phyloP scores from a whole-genome alignment of 306 rosid genomes.

The Alnus rubra region DNA sequence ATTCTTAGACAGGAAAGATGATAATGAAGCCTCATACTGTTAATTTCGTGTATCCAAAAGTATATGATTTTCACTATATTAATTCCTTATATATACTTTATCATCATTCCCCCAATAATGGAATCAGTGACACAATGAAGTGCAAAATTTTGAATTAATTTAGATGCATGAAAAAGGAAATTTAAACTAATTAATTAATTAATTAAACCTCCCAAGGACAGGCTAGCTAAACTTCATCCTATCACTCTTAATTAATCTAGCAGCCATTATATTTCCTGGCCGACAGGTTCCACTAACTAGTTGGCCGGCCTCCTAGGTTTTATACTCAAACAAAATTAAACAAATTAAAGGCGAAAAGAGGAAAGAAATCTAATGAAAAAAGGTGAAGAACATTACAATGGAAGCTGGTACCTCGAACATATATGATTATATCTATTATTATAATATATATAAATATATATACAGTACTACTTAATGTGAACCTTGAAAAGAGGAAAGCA shows the following conservation, averaged over 20 bases:
- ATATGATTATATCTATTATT: neutral
- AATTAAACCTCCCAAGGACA: neutral
- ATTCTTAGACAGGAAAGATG: neutral
- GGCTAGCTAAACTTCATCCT: neutral
- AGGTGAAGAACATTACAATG: constrained; percentile 10
- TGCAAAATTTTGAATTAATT: neutral
- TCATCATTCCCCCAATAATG: neutral
- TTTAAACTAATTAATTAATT: too few relatives aligned
- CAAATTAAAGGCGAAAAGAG: neutral
- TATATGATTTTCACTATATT: neutral
- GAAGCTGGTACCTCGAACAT: constrained; percentile 22
- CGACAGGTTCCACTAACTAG: neutral
- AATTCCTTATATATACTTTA: neutral
- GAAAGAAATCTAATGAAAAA: constrained; percentile 11
- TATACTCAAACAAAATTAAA: neutral
- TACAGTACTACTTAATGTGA: constrained; percentile 21
- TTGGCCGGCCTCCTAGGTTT: neutral
- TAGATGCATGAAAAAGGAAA: neutral
- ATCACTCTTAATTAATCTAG: neutral
- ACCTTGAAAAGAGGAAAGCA: constrained; percentile 32
- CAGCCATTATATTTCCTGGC: neutral
- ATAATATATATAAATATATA: neutral
- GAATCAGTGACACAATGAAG: neutral
- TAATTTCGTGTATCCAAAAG: neutral
- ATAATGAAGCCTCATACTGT: neutral